Percentiles rank a stretch among this genome's conserved stretches.
phyloP scores from a whole-genome alignment of 2,329 filamentous ascomycete genomes.

The Claviceps citrina region DNA sequence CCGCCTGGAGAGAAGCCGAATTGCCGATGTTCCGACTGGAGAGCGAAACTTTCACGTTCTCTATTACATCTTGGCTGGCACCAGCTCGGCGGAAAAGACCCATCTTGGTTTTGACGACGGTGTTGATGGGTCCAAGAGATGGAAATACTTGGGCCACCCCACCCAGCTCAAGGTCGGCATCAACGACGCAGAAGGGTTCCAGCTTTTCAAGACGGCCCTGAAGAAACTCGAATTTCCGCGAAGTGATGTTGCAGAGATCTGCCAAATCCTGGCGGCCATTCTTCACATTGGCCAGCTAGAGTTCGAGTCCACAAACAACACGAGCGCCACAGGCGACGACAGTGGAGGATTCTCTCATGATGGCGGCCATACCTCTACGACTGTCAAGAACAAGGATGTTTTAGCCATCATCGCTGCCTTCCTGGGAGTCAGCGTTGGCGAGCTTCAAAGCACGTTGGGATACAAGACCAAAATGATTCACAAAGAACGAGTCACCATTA shows the following conservation, averaged over 20 bases:
- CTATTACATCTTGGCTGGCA: conserved; percentile 89
- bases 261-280: conserved; percentile 83
- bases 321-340: conserved; percentile 67
- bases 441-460: conserved; percentile 75
- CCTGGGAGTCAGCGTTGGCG: conserved; percentile 64
- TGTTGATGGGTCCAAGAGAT: conserved; percentile 52
- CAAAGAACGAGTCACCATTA: conserved; percentile 92
- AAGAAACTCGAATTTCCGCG: conserved; percentile 88
- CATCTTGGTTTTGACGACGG: conserved; percentile 53
- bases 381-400: conserved; percentile 86
- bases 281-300: conserved; percentile 97
- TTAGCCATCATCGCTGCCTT: conserved; percentile 83
- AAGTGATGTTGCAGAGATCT: conserved; percentile 89
- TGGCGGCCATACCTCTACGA: conserved; percentile 69
- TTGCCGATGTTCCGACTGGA: conserved; percentile 82
- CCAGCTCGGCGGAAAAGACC: conserved; percentile 74
- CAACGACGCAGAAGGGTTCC: conserved; percentile 89
- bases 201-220: conserved; percentile 91
- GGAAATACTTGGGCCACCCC: conserved; percentile 91
- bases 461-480: conserved; percentile 97
- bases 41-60: conserved; percentile 93
- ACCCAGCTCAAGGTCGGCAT: conserved; percentile 95
- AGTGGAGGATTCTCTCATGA: conserved; percentile 95
- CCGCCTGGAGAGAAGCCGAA: conserved; percentile 77
- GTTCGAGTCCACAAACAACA: conserved; percentile 69